Conservation (phyloP, 140 eudicot genomes). For the Erigeron philadelphicus region DNA sequence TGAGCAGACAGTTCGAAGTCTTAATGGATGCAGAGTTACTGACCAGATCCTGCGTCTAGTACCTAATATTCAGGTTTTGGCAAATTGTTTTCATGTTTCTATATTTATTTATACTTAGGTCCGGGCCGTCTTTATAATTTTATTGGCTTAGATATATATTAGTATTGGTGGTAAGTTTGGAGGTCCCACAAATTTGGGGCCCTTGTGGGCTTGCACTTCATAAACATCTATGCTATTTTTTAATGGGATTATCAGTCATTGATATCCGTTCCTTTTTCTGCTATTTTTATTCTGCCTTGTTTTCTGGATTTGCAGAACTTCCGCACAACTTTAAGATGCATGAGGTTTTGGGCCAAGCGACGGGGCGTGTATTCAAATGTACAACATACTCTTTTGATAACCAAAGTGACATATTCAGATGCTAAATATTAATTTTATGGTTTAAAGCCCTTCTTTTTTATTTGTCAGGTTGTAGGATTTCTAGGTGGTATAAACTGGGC, state of each 20-base stretch:
- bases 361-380: slow-evolving; percentile 97
- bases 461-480: slow-evolving; percentile 63
- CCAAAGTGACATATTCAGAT: background rate
- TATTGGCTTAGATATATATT: too few species aligned
- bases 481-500: slow-evolving; percentile 90
- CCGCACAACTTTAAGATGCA: slow-evolving; percentile 84
- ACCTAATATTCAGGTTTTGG: slow-evolving; percentile 83
- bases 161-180: too few species aligned
- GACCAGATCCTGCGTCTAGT: slow-evolving; percentile 85
- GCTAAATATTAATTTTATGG: background rate
- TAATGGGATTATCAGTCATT: too few species aligned
- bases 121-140: too few species aligned
- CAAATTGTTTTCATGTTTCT: slow-evolving; percentile 6
- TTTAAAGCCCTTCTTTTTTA: background rate
- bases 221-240: slow-evolving; percentile 3
- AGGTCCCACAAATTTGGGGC: too few species aligned
- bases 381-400: slow-evolving; percentile 11
- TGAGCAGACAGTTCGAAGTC: slow-evolving; percentile 90
- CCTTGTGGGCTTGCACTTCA: background rate
- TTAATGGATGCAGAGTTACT: slow-evolving; percentile 93
- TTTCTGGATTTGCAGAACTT: slow-evolving; percentile 50
- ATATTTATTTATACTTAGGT: background rate
- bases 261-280: background rate
- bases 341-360: slow-evolving; percentile 95
- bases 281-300: background rate